These are phyloP conservation scores for Castanopsis chinensis DNA, from an alignment of 306 rosid genomes.

Conservation along the genomic window DNA sequence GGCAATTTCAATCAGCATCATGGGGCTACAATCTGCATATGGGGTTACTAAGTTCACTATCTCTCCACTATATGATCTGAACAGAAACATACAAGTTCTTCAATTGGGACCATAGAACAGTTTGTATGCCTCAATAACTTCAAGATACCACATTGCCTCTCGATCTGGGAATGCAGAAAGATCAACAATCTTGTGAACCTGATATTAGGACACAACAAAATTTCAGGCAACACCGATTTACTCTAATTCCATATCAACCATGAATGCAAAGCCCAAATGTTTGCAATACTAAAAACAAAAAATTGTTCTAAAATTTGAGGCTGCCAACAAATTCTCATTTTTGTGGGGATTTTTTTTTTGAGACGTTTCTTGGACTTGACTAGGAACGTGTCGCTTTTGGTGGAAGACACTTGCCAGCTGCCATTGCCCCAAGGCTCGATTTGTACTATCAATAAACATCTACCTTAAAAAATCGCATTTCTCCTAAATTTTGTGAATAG, in stretches of 20 bases:
- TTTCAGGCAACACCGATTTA: background rate
- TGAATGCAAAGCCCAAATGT: background rate
- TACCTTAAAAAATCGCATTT: no score
- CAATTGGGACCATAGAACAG: constrained; percentile 68
- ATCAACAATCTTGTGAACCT: constrained; percentile 96
- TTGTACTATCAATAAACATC: no score
- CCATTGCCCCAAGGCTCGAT: rapidly evolving
- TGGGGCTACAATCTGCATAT: background rate
- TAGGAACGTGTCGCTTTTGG: no score
- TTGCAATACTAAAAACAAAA: background rate
- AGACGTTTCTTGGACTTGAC: no score
- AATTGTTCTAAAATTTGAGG: background rate
- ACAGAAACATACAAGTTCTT: constrained; percentile 36
- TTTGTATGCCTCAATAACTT: constrained; percentile 83
- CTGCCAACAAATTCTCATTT: no score
- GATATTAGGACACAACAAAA: background rate
- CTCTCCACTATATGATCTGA: background rate
- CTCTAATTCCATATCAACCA: background rate
- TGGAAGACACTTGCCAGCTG: rapidly evolving
- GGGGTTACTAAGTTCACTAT: background rate
- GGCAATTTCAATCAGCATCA: background rate
- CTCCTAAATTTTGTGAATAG: no score
- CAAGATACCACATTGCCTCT: constrained; percentile 94
- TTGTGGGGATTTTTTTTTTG: no score
- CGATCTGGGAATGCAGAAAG: constrained; percentile 71